Evolutionary conservation across 2,329 filamentous ascomycete genomes (phyloP).

Genomic region (Rugonectria rugulosa): DNA sequence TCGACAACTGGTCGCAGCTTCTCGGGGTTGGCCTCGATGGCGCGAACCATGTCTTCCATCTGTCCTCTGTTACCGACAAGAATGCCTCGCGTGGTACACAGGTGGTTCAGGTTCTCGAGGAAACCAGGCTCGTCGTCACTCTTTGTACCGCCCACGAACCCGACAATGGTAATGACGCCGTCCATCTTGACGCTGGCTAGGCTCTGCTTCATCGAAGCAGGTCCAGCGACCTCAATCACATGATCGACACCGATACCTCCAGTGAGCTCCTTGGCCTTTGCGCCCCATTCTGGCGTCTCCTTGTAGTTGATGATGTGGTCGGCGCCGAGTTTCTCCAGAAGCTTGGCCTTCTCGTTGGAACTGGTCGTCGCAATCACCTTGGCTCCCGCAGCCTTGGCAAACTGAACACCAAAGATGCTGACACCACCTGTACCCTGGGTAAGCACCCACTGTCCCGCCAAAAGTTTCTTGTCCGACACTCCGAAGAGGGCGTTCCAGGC

Average conservation of each 20-base stretch:
- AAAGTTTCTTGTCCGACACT: conserved; percentile 52
- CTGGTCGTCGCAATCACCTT: conserved; percentile 58
- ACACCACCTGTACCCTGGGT: conserved; percentile 78
- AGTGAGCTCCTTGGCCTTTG: conserved; percentile 51
- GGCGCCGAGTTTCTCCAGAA: conserved; percentile 55
- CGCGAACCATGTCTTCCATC: conserved; percentile 57
- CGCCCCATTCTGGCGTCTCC: conserved; percentile 54
- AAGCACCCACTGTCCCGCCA: conserved; percentile 66
- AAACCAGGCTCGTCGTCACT: conserved; percentile 42
- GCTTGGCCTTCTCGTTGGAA: conserved; percentile 52
- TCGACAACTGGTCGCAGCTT: conserved; percentile 57
- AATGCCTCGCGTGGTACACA: conserved; percentile 55
- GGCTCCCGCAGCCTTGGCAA: conserved; percentile 58
- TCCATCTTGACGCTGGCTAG: conserved; percentile 54
- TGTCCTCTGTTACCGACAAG: conserved; percentile 54
- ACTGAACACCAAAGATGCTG: conserved; percentile 70
- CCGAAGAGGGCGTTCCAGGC: conserved; percentile 73
- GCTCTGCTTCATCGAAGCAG: conserved; percentile 53
- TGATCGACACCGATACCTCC: conserved; percentile 56
- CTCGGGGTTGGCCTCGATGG: conserved; percentile 55
- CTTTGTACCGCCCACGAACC: conserved; percentile 44
- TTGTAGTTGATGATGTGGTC: conserved; percentile 61
- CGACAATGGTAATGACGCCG: conserved; percentile 54
- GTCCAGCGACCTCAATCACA: conserved; percentile 57
- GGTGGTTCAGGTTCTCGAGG: conserved; percentile 41